Base-by-base conservation (phyloP, 495 filamentous ascomycete species). In the Lineolata rhizophorae region DNA sequence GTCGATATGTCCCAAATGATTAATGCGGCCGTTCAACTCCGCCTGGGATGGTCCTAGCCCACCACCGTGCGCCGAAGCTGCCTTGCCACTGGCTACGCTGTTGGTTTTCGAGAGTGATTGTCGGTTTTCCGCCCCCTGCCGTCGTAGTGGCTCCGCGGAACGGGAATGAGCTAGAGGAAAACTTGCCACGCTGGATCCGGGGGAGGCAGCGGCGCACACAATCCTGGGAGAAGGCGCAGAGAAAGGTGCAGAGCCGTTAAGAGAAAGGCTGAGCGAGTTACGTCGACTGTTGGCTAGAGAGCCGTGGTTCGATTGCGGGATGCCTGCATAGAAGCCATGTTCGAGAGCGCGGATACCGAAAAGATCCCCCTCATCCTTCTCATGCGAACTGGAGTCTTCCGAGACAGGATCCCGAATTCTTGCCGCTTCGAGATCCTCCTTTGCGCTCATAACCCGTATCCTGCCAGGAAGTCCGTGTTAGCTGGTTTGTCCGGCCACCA, bases 311-410 rank as follows among this genome's bases (percentile, higher is more conserved):
- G 56, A 58, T 34, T 60, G 58, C n/a, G 52, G 43, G 21, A 60
- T 49, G 31, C 58, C 58, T 32, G 53, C 56, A 34, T 40, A 55
- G 35, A 46, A 57, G 3, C 58, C 58, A 36, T 49, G 42, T 30
- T 62, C 55, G 20, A 61, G 41, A 18, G 56, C 58, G 26, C 55
- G 41, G 17, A 57, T 46, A 12, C 58, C 56, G 29, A 60, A 60
- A 3, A 62, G 35, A 42, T 62, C 53, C 4, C 54, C 54, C 35
- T 59, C 57, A 33, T 54, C 54, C 29, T 51, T 46, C 27, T 55
- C 53, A n/a, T 44, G 37, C 17, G 44, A 31, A 29, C 49, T 54
- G 22, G 56, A 42, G 17, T 49, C 44, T 17, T 48, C 40, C 18
- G n/a, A n/a, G n/a, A n/a, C n/a, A n/a, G n/a, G n/a, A n/a, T n/a